These are phyloP conservation scores for Scutellaria minor DNA, from an alignment of 257 asterid genomes.

Conservation along the genomic window DNA sequence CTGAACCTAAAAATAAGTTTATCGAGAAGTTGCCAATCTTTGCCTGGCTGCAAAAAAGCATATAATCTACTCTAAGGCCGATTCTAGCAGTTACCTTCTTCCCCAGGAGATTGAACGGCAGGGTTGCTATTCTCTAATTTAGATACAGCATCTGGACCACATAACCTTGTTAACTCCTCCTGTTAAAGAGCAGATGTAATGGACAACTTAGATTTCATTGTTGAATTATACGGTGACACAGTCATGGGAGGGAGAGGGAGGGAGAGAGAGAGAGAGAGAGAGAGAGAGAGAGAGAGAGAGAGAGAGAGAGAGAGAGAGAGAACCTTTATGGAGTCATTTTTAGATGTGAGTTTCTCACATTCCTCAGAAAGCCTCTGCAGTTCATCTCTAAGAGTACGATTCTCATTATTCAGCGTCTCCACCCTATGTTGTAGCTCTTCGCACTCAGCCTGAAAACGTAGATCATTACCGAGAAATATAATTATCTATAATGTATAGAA, in stretches of 20 bases:
- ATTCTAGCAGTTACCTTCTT: conserved; percentile 50
- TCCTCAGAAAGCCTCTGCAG: conserved; percentile 78
- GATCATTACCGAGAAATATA: neutral
- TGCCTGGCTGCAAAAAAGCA: conserved; percentile 17
- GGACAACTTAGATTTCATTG: no score
- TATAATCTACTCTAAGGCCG: conserved; percentile 28
- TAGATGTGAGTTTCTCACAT: conserved; percentile 76
- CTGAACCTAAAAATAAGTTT: conserved; percentile 35
- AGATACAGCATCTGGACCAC: conserved; percentile 62
- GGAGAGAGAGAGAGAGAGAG: no score
- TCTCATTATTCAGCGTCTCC: conserved; percentile 68
- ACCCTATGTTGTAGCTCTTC: conserved; percentile 84
- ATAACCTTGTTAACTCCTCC: conserved; percentile 60
- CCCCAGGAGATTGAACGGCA: conserved; percentile 41
- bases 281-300: no score
- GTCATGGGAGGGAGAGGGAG: no score
- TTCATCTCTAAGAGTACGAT: conserved; percentile 68
- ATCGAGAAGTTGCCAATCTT: conserved; percentile 11
- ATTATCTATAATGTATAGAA: neutral
- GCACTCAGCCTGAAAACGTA: conserved; percentile 67
- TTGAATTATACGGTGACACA: no score
- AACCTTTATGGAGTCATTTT: conserved; percentile 73
- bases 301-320: no score
- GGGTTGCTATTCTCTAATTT: conserved; percentile 44
- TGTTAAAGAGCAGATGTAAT: conserved; percentile 39